Evolutionary conservation across 148 eudicot genomes (phyloP), one percentile per base, ranked within the genome.

Genomic region (Dianthus caryophyllus): DNA sequence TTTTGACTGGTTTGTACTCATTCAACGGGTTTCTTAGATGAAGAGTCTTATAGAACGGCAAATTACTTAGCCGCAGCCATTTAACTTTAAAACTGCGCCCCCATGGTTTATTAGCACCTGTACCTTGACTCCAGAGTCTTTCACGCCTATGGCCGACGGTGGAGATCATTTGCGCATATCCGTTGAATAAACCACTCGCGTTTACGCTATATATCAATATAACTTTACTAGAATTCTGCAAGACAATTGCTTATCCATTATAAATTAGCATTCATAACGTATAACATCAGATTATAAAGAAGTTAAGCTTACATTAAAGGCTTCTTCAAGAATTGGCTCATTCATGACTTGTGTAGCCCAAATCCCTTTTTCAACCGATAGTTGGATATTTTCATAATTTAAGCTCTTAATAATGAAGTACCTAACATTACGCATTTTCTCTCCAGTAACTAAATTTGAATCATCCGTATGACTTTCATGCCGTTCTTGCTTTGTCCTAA

Each of bases 311-410:
- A 90, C 96, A 78, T 73, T 78, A 79, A 85, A 90, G 25, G 96
- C 96, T 70, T 90, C 96, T 66, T 90, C 90, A 66, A 90, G 73
- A 65, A 87, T 87, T 22, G 85, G 90, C 77, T 90, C 96, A 68
- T 90, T 90, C 87, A 87, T 84, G 65, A 83, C 80, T 84, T 90
- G 96, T 75, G 96, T 90, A 43, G 96, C 96, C 96, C 96, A 90
- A 57, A 87, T 82, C 75, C 90, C 96, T 49, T 76, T 90, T 66
- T 85, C 78, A 67, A 87, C 67, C 66, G 96, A 87, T 64, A 82
- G 76, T 83, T 82, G 84, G 55, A 90, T 78, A 78, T 90, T 90
- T 58, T 87, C 79, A 79, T 90, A 87, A 81, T 77, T 87, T 75
- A 90, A 82, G 82, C 96, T 90, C 79, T 90, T 90, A 77, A 90